phyloP scores from a whole-genome alignment of 257 asterid species.

The Scutellaria minor region DNA sequence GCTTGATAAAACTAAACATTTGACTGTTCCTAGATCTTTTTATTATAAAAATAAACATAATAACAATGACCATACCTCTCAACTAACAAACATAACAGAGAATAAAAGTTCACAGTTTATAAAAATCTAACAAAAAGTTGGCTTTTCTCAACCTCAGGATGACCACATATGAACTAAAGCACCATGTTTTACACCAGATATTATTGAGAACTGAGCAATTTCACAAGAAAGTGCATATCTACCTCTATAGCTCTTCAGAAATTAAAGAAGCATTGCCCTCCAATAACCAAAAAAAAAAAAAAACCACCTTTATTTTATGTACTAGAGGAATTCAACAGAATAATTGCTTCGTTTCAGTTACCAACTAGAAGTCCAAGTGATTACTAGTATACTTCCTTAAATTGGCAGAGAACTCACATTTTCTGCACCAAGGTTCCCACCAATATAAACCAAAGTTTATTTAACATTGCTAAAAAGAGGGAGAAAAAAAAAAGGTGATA shows the following conservation, averaged over 20 bases:
- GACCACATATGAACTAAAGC: neutral
- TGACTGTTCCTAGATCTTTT: neutral
- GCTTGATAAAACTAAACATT: neutral
- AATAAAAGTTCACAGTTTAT: neutral
- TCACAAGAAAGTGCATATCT: neutral
- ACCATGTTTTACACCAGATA: neutral
- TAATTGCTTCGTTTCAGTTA: neutral
- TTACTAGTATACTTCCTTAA: neutral
- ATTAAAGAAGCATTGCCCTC: neutral
- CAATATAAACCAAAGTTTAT: neutral
- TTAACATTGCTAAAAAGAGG: neutral
- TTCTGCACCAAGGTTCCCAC: neutral
- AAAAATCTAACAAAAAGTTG: neutral
- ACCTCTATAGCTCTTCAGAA: neutral
- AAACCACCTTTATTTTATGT: neutral
- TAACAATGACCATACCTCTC: neutral
- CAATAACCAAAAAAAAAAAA: neutral
- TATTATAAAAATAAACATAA: neutral
- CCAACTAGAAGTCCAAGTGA: neutral
- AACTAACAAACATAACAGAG: neutral
- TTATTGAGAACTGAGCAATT: neutral
- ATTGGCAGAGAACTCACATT: neutral
- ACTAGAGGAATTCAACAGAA: slow-evolving; percentile 1
- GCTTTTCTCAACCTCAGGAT: slow-evolving; percentile 14
- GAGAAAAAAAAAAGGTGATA: neutral